Base-by-base conservation (phyloP, 805 yeast species). In the Wickerhamomyces ciferrii region DNA sequence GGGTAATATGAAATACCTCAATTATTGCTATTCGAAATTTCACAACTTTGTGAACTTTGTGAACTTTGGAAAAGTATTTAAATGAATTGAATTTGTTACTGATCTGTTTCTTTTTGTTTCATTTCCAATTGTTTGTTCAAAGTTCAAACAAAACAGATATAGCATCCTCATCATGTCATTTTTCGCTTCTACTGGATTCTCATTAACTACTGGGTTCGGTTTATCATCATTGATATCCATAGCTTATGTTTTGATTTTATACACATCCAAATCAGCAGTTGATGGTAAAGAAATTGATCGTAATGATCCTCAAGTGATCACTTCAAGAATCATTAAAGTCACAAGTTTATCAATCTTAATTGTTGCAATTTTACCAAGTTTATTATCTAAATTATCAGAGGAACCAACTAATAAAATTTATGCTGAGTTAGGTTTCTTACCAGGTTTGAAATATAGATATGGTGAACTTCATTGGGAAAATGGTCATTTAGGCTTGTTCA, bases 191-290 rank as follows among this genome's bases (percentile, higher is more conserved):
- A 11, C 39, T 5, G 47, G 43, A 5, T 27, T 45, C 18, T 32
- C 46, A 15, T 31, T 42, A 43, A 27, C 39, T 3, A 43, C 44
- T 1, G 61, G 66, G 2, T 42, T 58, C 10, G n/a, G 47, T 0
- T 53, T 68, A 6, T 60, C 75, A 0, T 29, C 66, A 0, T 39
- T 59, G 0, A 58, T 77, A 3, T 73, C 84, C 1, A 45, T 65
- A 13, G 63, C 72, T 3, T 81, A 79, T 56, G 84, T 81, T 15
- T 53, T 61, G 4, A 67, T 64, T 25, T 63, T 79, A 15, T 72
- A 72, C 51, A 43, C 63, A 18, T 34, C 43, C 45, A 56, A 46
- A 29, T 46, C 56, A 23, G 19, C 37, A 46, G 44, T 9, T 53
- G 60, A 4, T 49, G 50, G 8, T 9, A 39, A 18, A 56, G 62